Evolutionary conservation across 1,139 yeast species (phyloP), one percentile per base, ranked within the genome.

Genomic region (Yamadazyma siamensis): DNA sequence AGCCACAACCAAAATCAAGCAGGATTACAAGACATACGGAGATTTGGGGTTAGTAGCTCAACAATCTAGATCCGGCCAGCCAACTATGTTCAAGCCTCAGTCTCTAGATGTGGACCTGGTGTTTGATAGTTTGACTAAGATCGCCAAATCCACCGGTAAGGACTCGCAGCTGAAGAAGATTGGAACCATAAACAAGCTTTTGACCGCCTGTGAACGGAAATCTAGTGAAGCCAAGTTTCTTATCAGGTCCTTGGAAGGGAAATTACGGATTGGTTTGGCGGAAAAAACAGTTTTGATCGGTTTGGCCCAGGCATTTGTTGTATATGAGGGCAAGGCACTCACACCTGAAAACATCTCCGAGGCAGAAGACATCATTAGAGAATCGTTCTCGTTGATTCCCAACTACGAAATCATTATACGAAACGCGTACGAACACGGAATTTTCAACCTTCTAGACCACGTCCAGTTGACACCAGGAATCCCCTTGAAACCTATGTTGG

Each of bases 401-500:
- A 88, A 91, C 50, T 89, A 91, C 54, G 94, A 83, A 43, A 59
- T 83, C 4, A 65, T 94, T 13, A 81, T 91, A 31, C 66, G 71
- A 8, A 72, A 77, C 2, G 80, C 89, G 3, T 57, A 83, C 38
- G 65, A 79, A 21, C 54, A 75, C 47, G 97, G 97, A 0, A 69
- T 89, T 3, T 59, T 67, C 44, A 66, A 80, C 27, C 54, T 91
- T 21, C 63, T 74, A 26, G 80, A 82, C 9, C 76, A 81, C 43
- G 80, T 94, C 47, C 79, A 77, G 27, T 61, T 91, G 36, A 78
- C 81, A 7, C 96, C 98, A 0, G 97, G 98, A 2, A 79, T 94
- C 11, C 99, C 99, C 1, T 66, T 91, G 46, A 89, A 89, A 51
- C 98, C 99, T 0, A 91, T 91, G 98, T 73, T 91, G 49, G 99